Base-by-base conservation (phyloP, 2,329 filamentous ascomycete genomes). In the Grosmannia penicillata region DNA sequence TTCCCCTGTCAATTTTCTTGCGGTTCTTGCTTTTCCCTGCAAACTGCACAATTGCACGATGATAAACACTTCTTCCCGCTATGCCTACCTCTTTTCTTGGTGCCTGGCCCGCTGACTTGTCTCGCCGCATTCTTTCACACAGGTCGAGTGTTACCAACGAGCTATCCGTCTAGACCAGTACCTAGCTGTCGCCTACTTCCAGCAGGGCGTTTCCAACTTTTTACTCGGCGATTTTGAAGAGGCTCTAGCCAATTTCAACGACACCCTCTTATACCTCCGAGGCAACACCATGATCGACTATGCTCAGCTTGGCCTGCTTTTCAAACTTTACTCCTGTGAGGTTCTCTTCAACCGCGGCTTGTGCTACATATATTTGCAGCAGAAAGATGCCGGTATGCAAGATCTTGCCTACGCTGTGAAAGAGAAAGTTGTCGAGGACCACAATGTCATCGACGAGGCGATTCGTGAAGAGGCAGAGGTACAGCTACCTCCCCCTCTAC, bases 281-380 rank as follows among this genome's bases (percentile, higher is more conserved):
- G 91, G 91, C 45, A 96, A 98, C 64, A 87, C 85, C 40, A 84
- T 91, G 62, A 98, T 98, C 60, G 87, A 98, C 60, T 98, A 98
- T 58, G 85, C 93, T 43, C 91, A 98, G 58, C 62, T 98, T 35
- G 91, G 91, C 17, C 72, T 98, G 32, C 81, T 93, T 42, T 98
- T 96, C 66, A 94, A 93, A 58, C 67, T 98, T 10, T 96, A 89
- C 59, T 95, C 91, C 1, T 98, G 91, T 62, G 91, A 98, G 54
- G 89, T 95, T 3, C 68, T 98, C 21, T 98, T 98, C 68, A 98
- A 98, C 58, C 78, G 91, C 38, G 91, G 91, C 42, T 68, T 98
- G 41, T 96, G 91, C 63, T 96, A 95, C 62, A 93, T 96, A 52
- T 96, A 96, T 55, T 70, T 96, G 23, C 83, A 93, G 54, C 85